These are phyloP conservation scores for Penicillium soppii DNA, from an alignment of 495 filamentous ascomycete genomes.

Conservation along the genomic window DNA sequence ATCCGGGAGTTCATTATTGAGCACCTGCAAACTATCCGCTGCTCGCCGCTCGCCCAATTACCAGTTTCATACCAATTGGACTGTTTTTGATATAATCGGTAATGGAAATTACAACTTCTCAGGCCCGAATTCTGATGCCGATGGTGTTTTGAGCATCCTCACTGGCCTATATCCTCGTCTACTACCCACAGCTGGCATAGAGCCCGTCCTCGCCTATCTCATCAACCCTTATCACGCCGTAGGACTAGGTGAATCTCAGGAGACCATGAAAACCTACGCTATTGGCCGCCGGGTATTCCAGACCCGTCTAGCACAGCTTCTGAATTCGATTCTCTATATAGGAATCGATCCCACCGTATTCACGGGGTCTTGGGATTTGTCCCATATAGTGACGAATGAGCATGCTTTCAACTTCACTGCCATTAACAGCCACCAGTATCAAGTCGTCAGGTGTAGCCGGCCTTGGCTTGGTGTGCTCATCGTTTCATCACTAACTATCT, in stretches of 20 bases:
- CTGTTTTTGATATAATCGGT: not conserved
- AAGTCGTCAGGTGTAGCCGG: not conserved
- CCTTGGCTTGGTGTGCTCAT: not conserved
- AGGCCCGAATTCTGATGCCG: not conserved
- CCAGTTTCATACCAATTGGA: not conserved
- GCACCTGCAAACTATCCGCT: not conserved
- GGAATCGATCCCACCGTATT: not conserved
- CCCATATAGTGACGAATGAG: no score
- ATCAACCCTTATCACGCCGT: not conserved
- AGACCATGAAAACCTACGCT: not conserved
- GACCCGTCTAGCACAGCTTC: not conserved
- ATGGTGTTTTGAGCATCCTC: not conserved
- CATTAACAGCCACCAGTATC: not conserved
- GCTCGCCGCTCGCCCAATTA: not conserved
- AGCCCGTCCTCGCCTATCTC: not conserved
- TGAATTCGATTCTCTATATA: not conserved
- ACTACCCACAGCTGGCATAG: no score
- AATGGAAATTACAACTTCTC: not conserved
- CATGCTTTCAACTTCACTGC: not conserved
- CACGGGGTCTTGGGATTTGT: not conserved
- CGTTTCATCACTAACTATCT: not conserved
- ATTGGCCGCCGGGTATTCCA: not conserved
- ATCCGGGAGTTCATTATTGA: not conserved
- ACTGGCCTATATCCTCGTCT: not conserved
- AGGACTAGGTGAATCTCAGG: not conserved